A percentile compares a stretch with the other conserved stretches of the same genome.
These are phyloP conservation scores for Aspergillus asperescens DNA, from an alignment of 495 filamentous ascomycete genomes.

Conservation along the genomic window DNA sequence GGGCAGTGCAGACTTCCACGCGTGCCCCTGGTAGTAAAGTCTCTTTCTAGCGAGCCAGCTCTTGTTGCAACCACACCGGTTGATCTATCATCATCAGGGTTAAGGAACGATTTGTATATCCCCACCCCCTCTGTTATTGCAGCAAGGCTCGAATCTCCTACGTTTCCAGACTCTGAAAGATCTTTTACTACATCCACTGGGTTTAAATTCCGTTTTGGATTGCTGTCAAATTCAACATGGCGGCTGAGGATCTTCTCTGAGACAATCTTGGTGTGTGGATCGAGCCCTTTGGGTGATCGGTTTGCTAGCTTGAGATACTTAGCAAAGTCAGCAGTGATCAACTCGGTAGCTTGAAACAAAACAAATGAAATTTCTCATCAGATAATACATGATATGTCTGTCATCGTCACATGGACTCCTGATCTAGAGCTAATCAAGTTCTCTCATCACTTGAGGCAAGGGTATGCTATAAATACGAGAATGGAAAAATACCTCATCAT, in stretches of 20 bases:
- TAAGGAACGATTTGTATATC: conserved; percentile 36
- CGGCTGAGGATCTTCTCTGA: conserved; percentile 23
- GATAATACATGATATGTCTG: conserved; percentile 51
- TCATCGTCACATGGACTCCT: conserved; percentile 48
- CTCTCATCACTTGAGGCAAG: conserved; percentile 47
- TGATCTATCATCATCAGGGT: conserved; percentile 21
- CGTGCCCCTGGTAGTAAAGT: conserved; percentile 44
- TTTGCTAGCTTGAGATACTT: conserved; percentile 30
- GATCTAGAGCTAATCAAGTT: conserved; percentile 57
- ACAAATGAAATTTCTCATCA: conserved; percentile 33
- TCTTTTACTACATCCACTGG: conserved; percentile 43
- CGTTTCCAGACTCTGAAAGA: conserved; percentile 39
- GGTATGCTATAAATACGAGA: conserved; percentile 5
- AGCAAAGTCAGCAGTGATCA: conserved; percentile 10
- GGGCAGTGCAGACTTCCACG: conserved; percentile 43
- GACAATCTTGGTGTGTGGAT: conserved; percentile 30
- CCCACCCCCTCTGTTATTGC: conserved; percentile 39
- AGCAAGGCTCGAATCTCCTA: conserved; percentile 37
- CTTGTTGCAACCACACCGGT: conserved; percentile 31
- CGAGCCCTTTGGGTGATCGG: conserved; percentile 27
- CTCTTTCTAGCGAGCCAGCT: conserved; percentile 38
- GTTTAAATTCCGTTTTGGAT: conserved; percentile 28
- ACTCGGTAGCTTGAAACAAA: neutral
- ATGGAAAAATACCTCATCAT: conserved; percentile 42
- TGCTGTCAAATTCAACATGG: conserved; percentile 11